Evolutionary conservation across 176 grass and related monocot genomes (phyloP).

Genomic region (Bolboschoenus planiculmis): DNA sequence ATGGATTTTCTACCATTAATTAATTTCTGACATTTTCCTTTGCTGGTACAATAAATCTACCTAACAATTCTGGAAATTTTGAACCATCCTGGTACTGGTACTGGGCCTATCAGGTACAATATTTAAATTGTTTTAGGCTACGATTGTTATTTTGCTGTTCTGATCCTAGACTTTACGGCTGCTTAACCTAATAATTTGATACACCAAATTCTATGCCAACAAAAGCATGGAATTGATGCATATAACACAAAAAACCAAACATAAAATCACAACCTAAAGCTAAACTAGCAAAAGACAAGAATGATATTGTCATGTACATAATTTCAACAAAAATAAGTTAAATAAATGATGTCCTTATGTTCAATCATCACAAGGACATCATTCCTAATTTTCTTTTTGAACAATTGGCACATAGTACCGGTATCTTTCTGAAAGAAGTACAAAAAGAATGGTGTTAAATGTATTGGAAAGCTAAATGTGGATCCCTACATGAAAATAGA

Average conservation of each 20-base stretch:
- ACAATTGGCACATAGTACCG: not conserved
- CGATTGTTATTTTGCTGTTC: not conserved
- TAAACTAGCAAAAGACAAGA: not conserved
- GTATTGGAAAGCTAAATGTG: too few relatives aligned
- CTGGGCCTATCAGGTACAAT: too few relatives aligned
- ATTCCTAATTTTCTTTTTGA: not conserved
- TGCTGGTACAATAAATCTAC: slow-evolving; percentile 10
- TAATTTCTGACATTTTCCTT: not conserved
- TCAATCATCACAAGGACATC: not conserved
- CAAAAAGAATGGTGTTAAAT: not conserved
- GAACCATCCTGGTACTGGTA: too few relatives aligned
- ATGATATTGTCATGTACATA: not conserved
- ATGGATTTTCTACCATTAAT: not conserved
- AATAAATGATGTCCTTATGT: not conserved
- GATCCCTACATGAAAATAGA: not conserved
- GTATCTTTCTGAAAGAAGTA: not conserved
- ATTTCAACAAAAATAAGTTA: not conserved
- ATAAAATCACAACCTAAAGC: not conserved
- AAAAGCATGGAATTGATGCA: not conserved
- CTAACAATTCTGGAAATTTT: not conserved
- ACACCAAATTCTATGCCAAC: not conserved
- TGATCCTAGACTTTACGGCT: not conserved
- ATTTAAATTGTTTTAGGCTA: not conserved
- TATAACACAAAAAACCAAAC: not conserved
- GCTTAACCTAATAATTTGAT: not conserved